Base-by-base conservation (phyloP, 441 rosid species). In the Aquilaria agallochum region DNA sequence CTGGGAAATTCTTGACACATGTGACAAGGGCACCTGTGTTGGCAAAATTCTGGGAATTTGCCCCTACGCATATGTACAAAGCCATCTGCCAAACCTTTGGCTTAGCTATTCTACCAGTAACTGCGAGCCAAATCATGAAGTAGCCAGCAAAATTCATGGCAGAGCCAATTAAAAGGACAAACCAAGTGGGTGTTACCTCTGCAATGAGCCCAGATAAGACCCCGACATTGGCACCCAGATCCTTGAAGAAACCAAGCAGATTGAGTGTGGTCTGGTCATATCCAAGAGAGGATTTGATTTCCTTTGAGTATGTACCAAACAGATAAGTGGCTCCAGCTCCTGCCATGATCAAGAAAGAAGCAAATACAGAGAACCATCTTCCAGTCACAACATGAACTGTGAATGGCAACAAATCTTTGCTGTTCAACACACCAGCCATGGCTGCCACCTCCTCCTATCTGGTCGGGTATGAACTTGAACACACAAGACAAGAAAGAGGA, bases 11-110 rank as follows among this genome's bases (percentile, higher is more conserved):
- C 73, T 82, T 80, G 3, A 92, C 86, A 73, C 94, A 84, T 27
- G 98, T 88, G 55, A 90, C 92, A 1, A 90, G 71, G 69, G 96
- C 90, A 33, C 96, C 97, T 9, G 98, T 92, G 50, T 84, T 86
- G 32, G 96, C 92, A 50, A 90, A 92, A 51, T 82, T 86, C 59
- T 88, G 96, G 2, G 97, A 86, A 64, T 92, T 92, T 0, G 96
- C 95, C 15, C 96, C 97, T 0, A 90, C 62, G 61, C 88, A 90
- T 53, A 90, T 88, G 72, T 84, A 88, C 15, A 80, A 51, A 60
- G 92, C 90, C 96, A 92, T 86, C 12, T 90, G 94, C 96, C 94
- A 90, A 30, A 89, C 88, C 47, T 60, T 63, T 6, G 95, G 94
- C 56, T 48, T 84, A 47, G 93, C 56, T 5, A 90, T 85, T 56